These are phyloP conservation scores for Vitis labrusca DNA, from an alignment of 164 flowering plant species.

Conservation along the genomic window DNA sequence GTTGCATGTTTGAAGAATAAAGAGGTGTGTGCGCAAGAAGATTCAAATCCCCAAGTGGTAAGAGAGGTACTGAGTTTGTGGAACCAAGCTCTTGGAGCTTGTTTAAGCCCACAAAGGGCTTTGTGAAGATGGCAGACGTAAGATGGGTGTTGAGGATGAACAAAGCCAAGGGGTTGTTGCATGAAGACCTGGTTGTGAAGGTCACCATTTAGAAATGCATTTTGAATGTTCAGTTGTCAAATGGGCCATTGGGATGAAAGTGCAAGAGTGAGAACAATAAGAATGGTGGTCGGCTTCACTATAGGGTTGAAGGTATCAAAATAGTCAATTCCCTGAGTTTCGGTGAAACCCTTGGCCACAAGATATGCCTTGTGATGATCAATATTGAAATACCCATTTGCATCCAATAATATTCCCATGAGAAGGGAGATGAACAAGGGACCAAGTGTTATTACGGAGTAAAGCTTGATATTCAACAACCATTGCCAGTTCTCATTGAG, in stretches of 20 bases:
- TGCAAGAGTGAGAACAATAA: conserved; percentile 1
- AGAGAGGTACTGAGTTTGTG: background rate
- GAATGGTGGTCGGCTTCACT: conserved; percentile 6
- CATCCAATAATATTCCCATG: no score
- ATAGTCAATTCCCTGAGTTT: background rate
- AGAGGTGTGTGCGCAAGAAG: background rate
- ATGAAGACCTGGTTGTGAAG: background rate
- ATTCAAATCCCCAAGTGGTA: background rate
- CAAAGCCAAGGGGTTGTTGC: conserved; percentile 3
- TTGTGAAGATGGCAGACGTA: background rate
- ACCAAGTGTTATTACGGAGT: no score
- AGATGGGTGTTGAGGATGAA: background rate
- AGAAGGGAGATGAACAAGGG: no score
- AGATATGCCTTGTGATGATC: no score
- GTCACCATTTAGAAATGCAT: conserved; percentile 6
- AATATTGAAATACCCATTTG: no score
- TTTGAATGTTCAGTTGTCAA: conserved; percentile 4
- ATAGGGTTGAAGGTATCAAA: conserved; percentile 7
- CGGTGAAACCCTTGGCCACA: no score
- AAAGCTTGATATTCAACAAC: no score
- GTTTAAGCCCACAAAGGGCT: conserved; percentile 14
- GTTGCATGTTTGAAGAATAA: background rate
- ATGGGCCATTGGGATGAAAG: background rate
- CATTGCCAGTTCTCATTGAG: no score
- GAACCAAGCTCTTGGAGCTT: conserved; percentile 16